Percentiles rank a stretch among this genome's conserved stretches.
phyloP scores from a whole-genome alignment of 139 green algal genomes.

The Eudorina sp. region DNA sequence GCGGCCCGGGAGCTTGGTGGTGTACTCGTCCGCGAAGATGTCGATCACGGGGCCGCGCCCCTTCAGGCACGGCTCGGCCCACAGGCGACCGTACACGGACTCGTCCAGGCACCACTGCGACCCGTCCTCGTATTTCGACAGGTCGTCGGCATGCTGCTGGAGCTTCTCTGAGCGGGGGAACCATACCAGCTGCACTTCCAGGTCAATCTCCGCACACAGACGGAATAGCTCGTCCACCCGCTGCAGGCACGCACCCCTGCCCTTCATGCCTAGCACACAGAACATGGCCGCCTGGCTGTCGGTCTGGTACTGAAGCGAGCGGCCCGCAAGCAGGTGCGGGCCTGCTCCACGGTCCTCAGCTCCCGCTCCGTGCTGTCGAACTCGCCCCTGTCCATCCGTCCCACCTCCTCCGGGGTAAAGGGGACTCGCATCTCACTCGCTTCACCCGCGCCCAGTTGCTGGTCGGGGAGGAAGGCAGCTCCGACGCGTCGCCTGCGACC shows the following conservation, averaged over 20 bases:
- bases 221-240: constrained; percentile 25
- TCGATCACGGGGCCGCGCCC: too few species aligned
- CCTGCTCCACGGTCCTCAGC: background rate
- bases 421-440: background rate
- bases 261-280: too few species aligned
- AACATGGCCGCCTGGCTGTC: too few species aligned
- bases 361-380: constrained; percentile 34
- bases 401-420: background rate
- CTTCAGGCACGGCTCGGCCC: background rate
- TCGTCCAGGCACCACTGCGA: background rate
- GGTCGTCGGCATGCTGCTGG: background rate
- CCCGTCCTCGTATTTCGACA: too few species aligned
- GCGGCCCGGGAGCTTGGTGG: background rate
- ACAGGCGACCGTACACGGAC: background rate
- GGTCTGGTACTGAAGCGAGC: background rate
- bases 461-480: background rate
- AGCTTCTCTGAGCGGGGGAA: background rate
- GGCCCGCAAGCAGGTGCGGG: background rate
- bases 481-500: constrained; percentile 30
- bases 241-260: too few species aligned
- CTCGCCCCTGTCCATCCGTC: background rate
- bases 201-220: background rate
- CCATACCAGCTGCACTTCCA: constrained; percentile 4
- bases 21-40: background rate
- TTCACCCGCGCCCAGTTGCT: background rate